phyloP scores from a whole-genome alignment of 2,329 filamentous ascomycete species.

The Arthrobotrys sphaeroides region DNA sequence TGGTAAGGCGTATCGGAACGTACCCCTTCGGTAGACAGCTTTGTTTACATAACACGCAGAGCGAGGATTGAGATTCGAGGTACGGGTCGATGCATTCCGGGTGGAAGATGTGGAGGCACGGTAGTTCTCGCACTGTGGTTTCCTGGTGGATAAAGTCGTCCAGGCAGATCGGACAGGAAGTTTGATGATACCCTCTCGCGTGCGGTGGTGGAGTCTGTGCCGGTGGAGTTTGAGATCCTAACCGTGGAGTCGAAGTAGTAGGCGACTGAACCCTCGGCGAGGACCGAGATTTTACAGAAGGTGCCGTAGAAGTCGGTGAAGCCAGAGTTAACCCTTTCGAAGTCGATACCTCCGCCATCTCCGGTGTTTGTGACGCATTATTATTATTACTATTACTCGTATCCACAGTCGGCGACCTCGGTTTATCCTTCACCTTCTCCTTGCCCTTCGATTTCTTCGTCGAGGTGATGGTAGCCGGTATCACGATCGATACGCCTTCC shows the following conservation, averaged over 20 bases:
- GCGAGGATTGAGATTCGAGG: constrained; percentile 77
- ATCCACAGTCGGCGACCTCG: not conserved
- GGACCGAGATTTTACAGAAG: not conserved
- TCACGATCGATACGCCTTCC: constrained; percentile 53
- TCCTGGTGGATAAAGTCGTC: constrained; percentile 76
- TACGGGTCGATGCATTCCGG: constrained; percentile 90
- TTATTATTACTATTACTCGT: not conserved
- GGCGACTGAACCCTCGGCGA: constrained; percentile 1
- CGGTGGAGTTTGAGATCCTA: not conserved
- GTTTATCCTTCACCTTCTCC: not conserved
- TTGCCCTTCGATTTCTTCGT: constrained; percentile 7
- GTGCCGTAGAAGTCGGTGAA: not conserved
- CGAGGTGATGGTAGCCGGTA: constrained; percentile 55
- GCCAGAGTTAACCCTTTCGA: constrained; percentile 11
- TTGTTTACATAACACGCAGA: constrained; percentile 91
- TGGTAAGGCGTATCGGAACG: constrained; percentile 75
- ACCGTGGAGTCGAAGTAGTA: not conserved
- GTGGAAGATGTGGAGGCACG: constrained; percentile 93
- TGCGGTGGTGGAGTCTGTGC: constrained; percentile 57
- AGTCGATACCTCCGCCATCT: not conserved
- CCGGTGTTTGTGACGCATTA: not conserved
- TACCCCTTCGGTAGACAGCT: constrained; percentile 76
- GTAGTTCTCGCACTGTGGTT: constrained; percentile 82
- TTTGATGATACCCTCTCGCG: constrained; percentile 70
- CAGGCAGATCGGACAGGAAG: constrained; percentile 88